Evolutionary conservation across 305 asterid species (phyloP).

Genomic region (Solanum hybrid): DNA sequence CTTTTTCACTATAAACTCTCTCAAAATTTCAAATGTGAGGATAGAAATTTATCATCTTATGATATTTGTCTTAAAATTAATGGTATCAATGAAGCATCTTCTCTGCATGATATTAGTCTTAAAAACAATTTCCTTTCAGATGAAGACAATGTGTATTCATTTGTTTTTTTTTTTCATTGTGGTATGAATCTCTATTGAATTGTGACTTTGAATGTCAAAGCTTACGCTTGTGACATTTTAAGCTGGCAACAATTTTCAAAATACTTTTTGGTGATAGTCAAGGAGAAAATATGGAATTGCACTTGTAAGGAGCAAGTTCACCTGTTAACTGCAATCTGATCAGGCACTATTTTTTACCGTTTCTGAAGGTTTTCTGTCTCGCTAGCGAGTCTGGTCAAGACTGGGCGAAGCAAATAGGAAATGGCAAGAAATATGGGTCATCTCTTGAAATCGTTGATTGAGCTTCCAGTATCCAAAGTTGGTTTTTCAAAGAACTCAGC

Average conservation of each 20-base stretch:
- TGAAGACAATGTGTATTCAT: not conserved
- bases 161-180: not conserved
- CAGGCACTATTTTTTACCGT: not conserved
- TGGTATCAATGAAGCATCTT: not conserved
- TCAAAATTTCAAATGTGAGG: not conserved
- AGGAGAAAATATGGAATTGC: not conserved
- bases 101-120: not conserved
- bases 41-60: not conserved
- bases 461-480: constrained; percentile 21
- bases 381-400: not conserved
- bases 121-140: not conserved
- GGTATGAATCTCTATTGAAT: not conserved
- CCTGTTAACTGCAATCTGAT: not conserved
- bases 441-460: constrained; percentile 22
- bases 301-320: not conserved
- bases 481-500: constrained; percentile 7
- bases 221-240: not conserved
- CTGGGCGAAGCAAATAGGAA: not conserved
- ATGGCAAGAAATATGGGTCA: constrained; percentile 59
- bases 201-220: not conserved
- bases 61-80: not conserved
- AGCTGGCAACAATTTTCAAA: not conserved
- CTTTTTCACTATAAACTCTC: not conserved
- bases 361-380: not conserved
- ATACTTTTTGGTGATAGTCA: not conserved